Evolutionary conservation across 106 monocot species (phyloP).

Genomic region (Alisma plantagoaquatica): DNA sequence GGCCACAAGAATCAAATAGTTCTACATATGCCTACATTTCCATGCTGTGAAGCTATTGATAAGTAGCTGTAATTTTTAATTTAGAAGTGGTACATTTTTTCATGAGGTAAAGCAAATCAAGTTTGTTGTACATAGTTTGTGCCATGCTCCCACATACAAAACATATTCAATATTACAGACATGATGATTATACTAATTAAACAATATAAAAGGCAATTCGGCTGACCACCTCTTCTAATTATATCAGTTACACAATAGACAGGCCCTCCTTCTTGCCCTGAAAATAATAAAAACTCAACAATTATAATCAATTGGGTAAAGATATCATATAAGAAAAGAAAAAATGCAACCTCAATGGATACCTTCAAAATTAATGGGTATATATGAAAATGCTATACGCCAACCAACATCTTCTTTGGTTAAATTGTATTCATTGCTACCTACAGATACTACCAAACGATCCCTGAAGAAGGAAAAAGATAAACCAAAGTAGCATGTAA

Average conservation of each 20-base stretch:
- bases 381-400: conserved; percentile 59
- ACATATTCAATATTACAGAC: too few relatives aligned
- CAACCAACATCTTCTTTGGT: conserved; percentile 77
- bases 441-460: conserved; percentile 41
- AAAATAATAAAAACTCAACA: conserved; percentile 5
- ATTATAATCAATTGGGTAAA: not conserved
- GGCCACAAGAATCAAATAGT: too few relatives aligned
- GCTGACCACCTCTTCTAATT: conserved; percentile 57
- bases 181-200: too few relatives aligned
- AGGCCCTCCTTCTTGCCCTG: conserved; percentile 83
- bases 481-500: too few relatives aligned
- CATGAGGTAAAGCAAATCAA: too few relatives aligned
- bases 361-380: conserved; percentile 86
- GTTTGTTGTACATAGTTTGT: too few relatives aligned
- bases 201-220: not conserved
- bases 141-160: too few relatives aligned
- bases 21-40: too few relatives aligned
- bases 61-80: too few relatives aligned
- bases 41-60: too few relatives aligned
- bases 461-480: conserved; percentile 41
- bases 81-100: too few relatives aligned
- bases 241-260: conserved; percentile 48
- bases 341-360: not conserved
- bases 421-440: conserved; percentile 65
- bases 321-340: not conserved